Base-by-base conservation (phyloP, 106 monocot genomes). In the Allium cepa region DNA sequence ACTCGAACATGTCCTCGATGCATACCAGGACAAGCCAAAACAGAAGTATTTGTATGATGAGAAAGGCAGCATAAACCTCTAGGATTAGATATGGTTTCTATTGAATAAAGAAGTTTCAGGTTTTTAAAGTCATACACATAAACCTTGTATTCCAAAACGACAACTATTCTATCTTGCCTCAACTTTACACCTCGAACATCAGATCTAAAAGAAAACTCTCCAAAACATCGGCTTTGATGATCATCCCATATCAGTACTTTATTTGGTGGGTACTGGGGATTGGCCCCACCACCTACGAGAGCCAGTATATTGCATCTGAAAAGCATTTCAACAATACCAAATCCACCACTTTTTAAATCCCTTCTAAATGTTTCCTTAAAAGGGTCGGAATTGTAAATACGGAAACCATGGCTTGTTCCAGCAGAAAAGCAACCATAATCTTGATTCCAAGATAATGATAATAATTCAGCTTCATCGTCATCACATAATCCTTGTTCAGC, bases 171-270 rank as follows among this genome's bases (percentile, higher is more conserved):
- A 74, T 96, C 96, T 36, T 62, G 83, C 16, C 82, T 79, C 59
- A 96, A 69, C 70, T 79, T 88, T 63, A 86, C 91, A 62, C 72
- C 84, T 48, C 96, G 81, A 28, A 96, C 76, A 76, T 88, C 80
- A 72, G 91, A 96, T 65, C 96, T 78, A 74, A 88, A 96, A 12
- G 82, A 70, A 70, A 88, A 92, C 69, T 96, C 96, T 49, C 88
- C 86, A 73, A 92, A 86, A 60, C 88, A 88, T 7, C 86, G 77
- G 62, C 86, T 79, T 48, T 80, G 92, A 65, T 90, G 92, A 77
- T 86, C 85, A 73, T 86, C 85, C 85, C 97, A 97, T 49, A 97
- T 92, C 83, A 96, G 72, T 26, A 96, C 96, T 84, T 92, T 91
- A 60, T 80, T 88, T 17, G 91, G 88, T 50, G 91, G 96, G 63